A percentile compares a stretch with the other conserved stretches of the same genome.
These are phyloP conservation scores for Trichomonas vaginalis DNA, from an alignment of 208 protist species.

Conservation along the genomic window DNA sequence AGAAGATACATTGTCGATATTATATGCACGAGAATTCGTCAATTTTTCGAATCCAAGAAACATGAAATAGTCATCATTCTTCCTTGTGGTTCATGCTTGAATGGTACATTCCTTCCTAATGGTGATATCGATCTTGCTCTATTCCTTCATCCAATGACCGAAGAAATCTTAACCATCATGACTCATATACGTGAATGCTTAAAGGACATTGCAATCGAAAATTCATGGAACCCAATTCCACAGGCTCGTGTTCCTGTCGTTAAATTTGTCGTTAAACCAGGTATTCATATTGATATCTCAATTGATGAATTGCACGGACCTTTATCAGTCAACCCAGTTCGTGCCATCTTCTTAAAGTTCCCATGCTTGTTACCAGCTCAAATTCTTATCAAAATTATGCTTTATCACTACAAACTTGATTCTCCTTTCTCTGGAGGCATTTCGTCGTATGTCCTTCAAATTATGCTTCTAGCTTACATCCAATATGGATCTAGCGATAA, in stretches of 20 bases:
- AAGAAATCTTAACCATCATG: background rate
- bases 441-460: background rate
- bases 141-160: background rate
- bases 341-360: background rate
- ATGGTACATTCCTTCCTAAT: background rate
- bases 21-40: background rate
- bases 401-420: background rate
- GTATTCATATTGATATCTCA: background rate
- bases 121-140: background rate
- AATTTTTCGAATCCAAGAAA: no score
- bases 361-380: background rate
- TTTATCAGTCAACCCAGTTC: background rate
- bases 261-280: background rate
- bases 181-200: background rate
- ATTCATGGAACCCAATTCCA: background rate
- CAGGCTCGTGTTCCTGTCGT: background rate
- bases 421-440: background rate
- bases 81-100: background rate
- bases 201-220: background rate
- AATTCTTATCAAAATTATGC: background rate
- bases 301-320: background rate
- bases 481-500: background rate
- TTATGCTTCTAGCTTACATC: background rate
- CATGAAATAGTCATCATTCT: background rate
- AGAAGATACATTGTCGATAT: background rate